Evolutionary conservation across 176 grass and related monocot genomes (phyloP).

Genomic region (Musa itinerans): DNA sequence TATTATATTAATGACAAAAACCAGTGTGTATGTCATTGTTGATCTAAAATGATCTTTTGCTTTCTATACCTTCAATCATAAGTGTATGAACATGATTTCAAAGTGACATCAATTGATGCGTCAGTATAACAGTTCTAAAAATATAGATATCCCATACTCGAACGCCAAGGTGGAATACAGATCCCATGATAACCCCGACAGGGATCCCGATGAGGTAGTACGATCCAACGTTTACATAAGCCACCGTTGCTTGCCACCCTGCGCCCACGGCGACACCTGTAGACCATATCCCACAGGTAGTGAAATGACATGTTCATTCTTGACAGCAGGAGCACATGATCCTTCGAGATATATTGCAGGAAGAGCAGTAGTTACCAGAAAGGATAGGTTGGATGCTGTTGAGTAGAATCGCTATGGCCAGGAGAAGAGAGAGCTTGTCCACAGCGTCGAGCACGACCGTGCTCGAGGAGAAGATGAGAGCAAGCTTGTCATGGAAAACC

Average conservation of each 20-base stretch:
- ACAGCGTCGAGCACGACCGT: slow-evolving; percentile 13
- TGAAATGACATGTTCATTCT: background rate
- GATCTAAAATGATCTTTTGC: too few relatives aligned
- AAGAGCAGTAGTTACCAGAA: slow-evolving; percentile 11
- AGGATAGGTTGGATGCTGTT: slow-evolving; percentile 41
- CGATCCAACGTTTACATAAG: slow-evolving; percentile 50
- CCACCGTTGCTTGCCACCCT: slow-evolving; percentile 46
- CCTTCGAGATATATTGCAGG: background rate
- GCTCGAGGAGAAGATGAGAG: slow-evolving; percentile 32
- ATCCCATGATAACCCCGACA: slow-evolving; percentile 33
- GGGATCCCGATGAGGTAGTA: slow-evolving; percentile 63
- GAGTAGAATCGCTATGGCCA: slow-evolving; percentile 30
- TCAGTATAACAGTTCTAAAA: background rate
- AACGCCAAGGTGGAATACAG: slow-evolving; percentile 31
- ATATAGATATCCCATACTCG: slow-evolving; percentile 12
- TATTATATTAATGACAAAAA: too few relatives aligned
- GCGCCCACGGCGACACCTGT: slow-evolving; percentile 54
- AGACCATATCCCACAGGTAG: background rate
- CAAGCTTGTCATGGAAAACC: slow-evolving; percentile 20
- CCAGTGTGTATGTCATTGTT: too few relatives aligned
- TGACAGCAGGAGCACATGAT: background rate
- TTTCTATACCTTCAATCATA: too few relatives aligned
- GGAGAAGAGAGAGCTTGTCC: slow-evolving; percentile 13
- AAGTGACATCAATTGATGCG: too few relatives aligned
- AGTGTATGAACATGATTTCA: too few relatives aligned